Evolutionary conservation across 2,329 filamentous ascomycete genomes (phyloP).

Genomic region (Colletotrichum abscissum): DNA sequence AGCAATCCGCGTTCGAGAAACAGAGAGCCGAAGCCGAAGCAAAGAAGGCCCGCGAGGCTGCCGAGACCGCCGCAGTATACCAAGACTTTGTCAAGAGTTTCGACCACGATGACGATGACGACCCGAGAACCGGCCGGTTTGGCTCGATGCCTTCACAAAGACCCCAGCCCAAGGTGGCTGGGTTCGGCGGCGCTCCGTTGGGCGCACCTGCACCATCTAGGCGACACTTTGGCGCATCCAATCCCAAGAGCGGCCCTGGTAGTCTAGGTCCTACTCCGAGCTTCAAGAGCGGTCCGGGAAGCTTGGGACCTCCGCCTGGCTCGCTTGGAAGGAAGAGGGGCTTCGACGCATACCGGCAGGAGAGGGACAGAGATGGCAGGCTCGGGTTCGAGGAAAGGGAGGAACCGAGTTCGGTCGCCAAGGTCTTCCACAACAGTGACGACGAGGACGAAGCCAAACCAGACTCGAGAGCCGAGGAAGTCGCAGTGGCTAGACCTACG

Average conservation of each 20-base stretch:
- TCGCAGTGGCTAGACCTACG: slow-evolving; percentile 71
- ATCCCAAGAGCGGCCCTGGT: slow-evolving; percentile 69
- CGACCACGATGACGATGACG: slow-evolving; percentile 68
- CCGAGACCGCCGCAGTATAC: slow-evolving; percentile 87
- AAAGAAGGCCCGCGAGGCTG: slow-evolving; percentile 84
- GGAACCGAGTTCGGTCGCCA: slow-evolving; percentile 70
- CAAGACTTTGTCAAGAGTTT: slow-evolving; percentile 89
- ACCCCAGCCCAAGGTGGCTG: slow-evolving; percentile 32
- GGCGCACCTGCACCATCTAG: slow-evolving; percentile 52
- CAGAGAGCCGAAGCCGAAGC: slow-evolving; percentile 91
- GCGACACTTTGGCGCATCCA: slow-evolving; percentile 74
- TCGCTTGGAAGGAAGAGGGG: slow-evolving; percentile 66
- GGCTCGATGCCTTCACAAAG: slow-evolving; percentile 25
- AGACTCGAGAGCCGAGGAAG: slow-evolving; percentile 64
- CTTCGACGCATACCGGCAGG: slow-evolving; percentile 56
- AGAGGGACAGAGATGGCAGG: slow-evolving; percentile 44
- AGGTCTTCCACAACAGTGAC: slow-evolving; percentile 78
- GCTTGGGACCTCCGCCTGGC: slow-evolving; percentile 64
- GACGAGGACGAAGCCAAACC: slow-evolving; percentile 62
- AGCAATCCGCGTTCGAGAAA: slow-evolving; percentile 89
- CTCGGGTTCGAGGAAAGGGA: slow-evolving; percentile 54
- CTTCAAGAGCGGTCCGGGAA: slow-evolving; percentile 71
- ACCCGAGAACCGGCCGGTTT: slow-evolving; percentile 43
- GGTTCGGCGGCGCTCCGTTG: slow-evolving; percentile 42
- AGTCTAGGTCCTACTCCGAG: slow-evolving; percentile 67